These are phyloP conservation scores for Metschnikowia corniflorae DNA, from an alignment of 805 yeast genomes.

Conservation along the genomic window DNA sequence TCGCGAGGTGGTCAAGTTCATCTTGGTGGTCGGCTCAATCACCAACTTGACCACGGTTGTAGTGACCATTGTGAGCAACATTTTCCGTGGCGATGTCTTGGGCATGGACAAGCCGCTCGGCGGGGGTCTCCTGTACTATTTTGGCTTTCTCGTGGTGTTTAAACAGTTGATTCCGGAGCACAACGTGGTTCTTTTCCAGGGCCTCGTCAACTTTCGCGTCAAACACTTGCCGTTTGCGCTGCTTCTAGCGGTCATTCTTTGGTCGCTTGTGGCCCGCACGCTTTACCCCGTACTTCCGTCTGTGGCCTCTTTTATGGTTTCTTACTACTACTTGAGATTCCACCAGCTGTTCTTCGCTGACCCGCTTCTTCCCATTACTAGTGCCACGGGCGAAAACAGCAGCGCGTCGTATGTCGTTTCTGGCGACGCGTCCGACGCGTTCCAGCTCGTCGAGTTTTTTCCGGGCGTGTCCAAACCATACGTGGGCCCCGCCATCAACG, in stretches of 20 bases:
- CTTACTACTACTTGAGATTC: constrained; percentile 80
- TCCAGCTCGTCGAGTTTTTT: constrained; percentile 79
- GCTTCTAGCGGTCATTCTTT: constrained; percentile 28
- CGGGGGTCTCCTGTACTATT: constrained; percentile 49
- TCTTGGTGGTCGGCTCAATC: constrained; percentile 49
- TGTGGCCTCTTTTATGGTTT: constrained; percentile 53
- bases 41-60: constrained; percentile 55
- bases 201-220: constrained; percentile 46
- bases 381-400: constrained; percentile 27
- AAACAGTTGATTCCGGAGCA: constrained; percentile 60
- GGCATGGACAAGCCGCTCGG: constrained; percentile 46
- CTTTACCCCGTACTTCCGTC: constrained; percentile 56
- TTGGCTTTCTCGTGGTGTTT: constrained; percentile 54
- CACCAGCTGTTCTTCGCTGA: constrained; percentile 57
- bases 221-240: constrained; percentile 58
- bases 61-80: constrained; percentile 35
- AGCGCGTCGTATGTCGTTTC: constrained; percentile 33
- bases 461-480: constrained; percentile 58
- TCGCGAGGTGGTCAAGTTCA: constrained; percentile 47
- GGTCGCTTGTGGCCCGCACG: constrained; percentile 34
- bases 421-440: constrained; percentile 91
- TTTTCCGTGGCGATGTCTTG: constrained; percentile 31
- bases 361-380: constrained; percentile 48
- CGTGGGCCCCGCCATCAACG: constrained; percentile 48
- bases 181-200: constrained; percentile 46